Base-by-base conservation (phyloP, 1,284 basidiomycete species). In the Heterobasidion annosum region DNA sequence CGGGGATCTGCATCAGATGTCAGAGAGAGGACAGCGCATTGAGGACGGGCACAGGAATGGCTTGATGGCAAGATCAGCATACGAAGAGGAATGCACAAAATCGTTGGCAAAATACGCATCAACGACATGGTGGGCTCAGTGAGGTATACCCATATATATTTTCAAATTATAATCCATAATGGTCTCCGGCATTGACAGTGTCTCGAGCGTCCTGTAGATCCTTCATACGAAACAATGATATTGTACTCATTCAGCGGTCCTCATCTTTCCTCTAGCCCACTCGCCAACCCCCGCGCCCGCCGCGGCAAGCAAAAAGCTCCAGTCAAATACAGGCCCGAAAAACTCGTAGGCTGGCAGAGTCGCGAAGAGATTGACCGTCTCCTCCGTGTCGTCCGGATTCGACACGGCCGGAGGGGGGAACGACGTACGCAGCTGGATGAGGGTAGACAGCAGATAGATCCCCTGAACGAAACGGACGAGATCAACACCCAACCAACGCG, bases 361-460 rank as follows among this genome's bases (percentile, higher is more conserved):
- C 8, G 79, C 70, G 63, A 91, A 88, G n/a, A 90, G 68, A 62
- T 87, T 87, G 47, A 64, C 53, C 25, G 66, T 64, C n/a, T 54
- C 52, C 13, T 49, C 54, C 32, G n/a, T 58, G 37, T 61, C 64
- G 15, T 48, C 44, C 19, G 34, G 60, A 64, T 7, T 56, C 15
- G 37, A 8, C 58, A 0, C 63, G 45, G 71, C 57, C 1, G 75
- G 71, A 0, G 82, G 82, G 3, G 87, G 88, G 64, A 90, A 90
- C 6, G 84, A 82, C 16, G 82, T 82, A 46, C 88, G 83, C 44
- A 91, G 72, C 65, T 91, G 88, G 15, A 90, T 81, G 49, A 90
- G 71, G 0, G 87, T 91, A 1, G 86, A 83, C 25, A 91, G 77
- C 42, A 90, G 76, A 62, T 90, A 91, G 53, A 86, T 86, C 13